A percentile compares a stretch with the other conserved stretches of the same genome.
Conservation (phyloP, 345 rosid genomes). For the Acer negundo region DNA sequence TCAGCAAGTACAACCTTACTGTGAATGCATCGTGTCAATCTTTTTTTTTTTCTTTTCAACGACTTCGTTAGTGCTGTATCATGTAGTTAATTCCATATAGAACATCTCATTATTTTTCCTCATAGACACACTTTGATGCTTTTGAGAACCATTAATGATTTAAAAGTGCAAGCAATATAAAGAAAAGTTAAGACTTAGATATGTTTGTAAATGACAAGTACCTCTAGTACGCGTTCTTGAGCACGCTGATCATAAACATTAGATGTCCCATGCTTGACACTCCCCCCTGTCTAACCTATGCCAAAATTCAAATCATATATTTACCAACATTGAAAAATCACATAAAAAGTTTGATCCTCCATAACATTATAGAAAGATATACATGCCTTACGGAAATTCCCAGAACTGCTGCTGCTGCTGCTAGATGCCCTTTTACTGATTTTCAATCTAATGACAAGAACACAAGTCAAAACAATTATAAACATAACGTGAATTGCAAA, state of each 20-base stretch:
- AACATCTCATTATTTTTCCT: background rate
- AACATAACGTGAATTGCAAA: background rate
- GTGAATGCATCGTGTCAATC: background rate
- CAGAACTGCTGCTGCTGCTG: slow-evolving; percentile 27
- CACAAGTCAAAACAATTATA: background rate
- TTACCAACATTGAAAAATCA: slow-evolving; percentile 7
- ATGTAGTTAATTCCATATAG: background rate
- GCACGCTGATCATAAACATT: slow-evolving; percentile 50
- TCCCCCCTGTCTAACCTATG: slow-evolving; percentile 42
- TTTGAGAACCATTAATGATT: background rate
- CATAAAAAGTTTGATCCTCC: background rate
- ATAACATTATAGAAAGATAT: background rate
- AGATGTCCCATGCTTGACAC: slow-evolving; percentile 27
- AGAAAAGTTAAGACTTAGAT: background rate
- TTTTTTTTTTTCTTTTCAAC: background rate
- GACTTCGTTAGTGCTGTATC: background rate
- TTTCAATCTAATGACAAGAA: slow-evolving; percentile 48
- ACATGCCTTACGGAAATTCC: slow-evolving; percentile 55
- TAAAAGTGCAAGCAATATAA: background rate
- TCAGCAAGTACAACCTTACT: too few species aligned
- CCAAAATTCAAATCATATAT: slow-evolving; percentile 23
- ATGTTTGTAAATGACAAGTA: slow-evolving; percentile 21
- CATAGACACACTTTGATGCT: background rate
- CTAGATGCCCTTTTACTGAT: slow-evolving; percentile 34
- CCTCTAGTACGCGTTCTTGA: slow-evolving; percentile 66